phyloP scores from a whole-genome alignment of 2,329 filamentous ascomycete genomes.

The Geosmithia morbida region DNA sequence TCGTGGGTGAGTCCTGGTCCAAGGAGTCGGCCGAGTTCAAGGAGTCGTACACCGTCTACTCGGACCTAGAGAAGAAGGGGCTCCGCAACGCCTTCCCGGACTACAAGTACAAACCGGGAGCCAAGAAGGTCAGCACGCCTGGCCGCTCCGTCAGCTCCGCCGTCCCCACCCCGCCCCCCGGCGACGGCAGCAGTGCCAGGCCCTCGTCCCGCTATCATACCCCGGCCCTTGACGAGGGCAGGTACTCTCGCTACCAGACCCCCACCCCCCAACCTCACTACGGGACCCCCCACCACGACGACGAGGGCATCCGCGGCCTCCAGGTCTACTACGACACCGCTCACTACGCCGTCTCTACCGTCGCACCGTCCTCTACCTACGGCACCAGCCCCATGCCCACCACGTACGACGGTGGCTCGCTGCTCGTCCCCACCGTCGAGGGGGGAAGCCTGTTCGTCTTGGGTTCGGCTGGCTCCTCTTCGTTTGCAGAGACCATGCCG shows the following conservation, averaged over 20 bases:
- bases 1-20: conserved; percentile 1
- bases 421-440: not conserved
- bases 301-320: not conserved
- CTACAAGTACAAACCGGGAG: conserved; percentile 3
- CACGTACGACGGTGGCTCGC: not conserved
- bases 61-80: conserved; percentile 1
- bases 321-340: not conserved
- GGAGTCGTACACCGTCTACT: not conserved
- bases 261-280: not conserved
- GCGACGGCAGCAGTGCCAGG: not conserved
- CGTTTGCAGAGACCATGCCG: not conserved
- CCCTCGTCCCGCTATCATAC: not conserved
- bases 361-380: no score
- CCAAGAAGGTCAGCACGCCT: not conserved
- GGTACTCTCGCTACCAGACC: not conserved
- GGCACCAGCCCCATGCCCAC: not conserved
- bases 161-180: not conserved
- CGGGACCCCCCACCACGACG: not conserved
- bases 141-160: no score
- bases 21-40: conserved; percentile 2
- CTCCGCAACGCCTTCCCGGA: conserved; percentile 2
- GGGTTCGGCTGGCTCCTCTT: not conserved
- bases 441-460: not conserved
- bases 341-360: not conserved
- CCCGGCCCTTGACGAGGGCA: no score